phyloP scores from a whole-genome alignment of 371 early-diverging fungal species.

The Zychaea mexicana region DNA sequence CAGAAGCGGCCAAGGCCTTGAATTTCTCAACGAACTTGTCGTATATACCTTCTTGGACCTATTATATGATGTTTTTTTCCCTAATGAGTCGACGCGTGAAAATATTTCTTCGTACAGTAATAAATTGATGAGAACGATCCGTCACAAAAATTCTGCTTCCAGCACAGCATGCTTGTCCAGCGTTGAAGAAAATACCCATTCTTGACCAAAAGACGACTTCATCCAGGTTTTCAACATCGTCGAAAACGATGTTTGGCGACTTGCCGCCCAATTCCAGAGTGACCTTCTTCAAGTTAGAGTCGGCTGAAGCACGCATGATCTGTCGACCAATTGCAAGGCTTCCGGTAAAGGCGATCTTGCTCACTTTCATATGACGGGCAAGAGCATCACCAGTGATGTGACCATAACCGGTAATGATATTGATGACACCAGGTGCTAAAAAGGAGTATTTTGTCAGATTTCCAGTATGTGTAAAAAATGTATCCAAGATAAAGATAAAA shows the following conservation, averaged over 20 bases:
- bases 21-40: conserved; percentile 72
- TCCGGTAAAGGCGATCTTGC: conserved; percentile 73
- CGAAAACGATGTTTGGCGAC: too few species aligned
- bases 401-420: conserved; percentile 64
- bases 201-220: conserved; percentile 73
- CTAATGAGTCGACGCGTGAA: conserved; percentile 57
- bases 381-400: conserved; percentile 39
- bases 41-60: conserved; percentile 70
- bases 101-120: too few species aligned
- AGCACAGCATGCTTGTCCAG: conserved; percentile 84
- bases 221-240: conserved; percentile 79
- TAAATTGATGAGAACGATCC: not conserved
- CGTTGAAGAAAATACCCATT: conserved; percentile 76
- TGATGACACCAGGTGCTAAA: conserved; percentile 71
- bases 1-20: conserved; percentile 55
- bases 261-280: conserved; percentile 86
- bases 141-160: conserved; percentile 79
- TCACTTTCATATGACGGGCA: conserved; percentile 38
- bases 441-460: too few species aligned
- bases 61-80: too few species aligned
- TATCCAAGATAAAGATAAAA: too few species aligned
- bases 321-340: conserved; percentile 56
- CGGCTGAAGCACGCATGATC: conserved; percentile 59
- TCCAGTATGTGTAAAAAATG: too few species aligned
- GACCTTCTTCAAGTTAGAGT: conserved; percentile 75